Percentiles rank a stretch among this genome's conserved stretches.
Conservation (phyloP, 176 grass and related monocot genomes). For the Hsuehochloa calcarea region DNA sequence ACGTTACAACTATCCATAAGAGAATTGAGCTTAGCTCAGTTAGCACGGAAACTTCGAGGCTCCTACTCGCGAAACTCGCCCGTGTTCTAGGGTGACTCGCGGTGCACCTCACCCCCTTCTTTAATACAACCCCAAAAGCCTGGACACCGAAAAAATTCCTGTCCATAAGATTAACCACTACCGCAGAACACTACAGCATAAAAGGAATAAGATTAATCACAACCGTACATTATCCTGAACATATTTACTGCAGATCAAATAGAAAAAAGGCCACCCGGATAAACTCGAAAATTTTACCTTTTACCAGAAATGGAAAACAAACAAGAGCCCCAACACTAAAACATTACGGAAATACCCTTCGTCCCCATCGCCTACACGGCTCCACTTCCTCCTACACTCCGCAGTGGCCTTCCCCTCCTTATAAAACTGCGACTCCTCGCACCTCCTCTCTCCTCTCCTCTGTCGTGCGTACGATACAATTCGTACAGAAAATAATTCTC, state of each 20-base stretch:
- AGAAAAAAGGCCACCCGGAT: neutral
- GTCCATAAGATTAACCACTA: too few species aligned
- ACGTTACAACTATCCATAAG: too few species aligned
- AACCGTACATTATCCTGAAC: neutral
- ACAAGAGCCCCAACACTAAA: neutral
- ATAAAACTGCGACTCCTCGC: conserved; percentile 18
- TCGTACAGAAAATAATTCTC: neutral
- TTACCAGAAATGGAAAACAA: neutral
- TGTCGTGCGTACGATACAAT: neutral
- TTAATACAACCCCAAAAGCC: too few species aligned
- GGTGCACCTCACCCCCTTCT: too few species aligned
- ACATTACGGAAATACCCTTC: conserved; percentile 8
- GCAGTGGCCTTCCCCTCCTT: neutral
- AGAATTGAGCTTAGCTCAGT: too few species aligned
- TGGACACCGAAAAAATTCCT: too few species aligned
- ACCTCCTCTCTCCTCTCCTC: neutral
- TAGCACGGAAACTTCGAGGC: too few species aligned
- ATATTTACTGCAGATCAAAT: neutral
- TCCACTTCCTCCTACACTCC: neutral
- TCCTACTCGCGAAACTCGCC: too few species aligned
- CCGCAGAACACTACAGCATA: too few species aligned
- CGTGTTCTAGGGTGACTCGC: too few species aligned
- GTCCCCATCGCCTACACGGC: neutral
- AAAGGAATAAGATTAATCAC: neutral
- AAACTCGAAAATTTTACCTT: neutral